Evolutionary conservation across 1,284 basidiomycete genomes (phyloP).

Genomic region (Trametes pubescens): DNA sequence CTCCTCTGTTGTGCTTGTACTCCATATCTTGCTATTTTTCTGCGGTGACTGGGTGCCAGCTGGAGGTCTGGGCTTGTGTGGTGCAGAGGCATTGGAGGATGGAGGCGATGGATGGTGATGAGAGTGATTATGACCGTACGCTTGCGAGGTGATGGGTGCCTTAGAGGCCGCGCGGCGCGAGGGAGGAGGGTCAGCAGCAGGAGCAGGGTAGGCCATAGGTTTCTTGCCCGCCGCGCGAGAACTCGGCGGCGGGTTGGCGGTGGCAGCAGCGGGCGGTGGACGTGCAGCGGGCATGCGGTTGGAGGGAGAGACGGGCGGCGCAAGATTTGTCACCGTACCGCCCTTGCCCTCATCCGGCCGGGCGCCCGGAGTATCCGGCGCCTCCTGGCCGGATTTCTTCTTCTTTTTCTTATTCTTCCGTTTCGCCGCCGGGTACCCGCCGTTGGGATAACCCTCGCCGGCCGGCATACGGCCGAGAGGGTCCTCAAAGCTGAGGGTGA

Average conservation of each 20-base stretch:
- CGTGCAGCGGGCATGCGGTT: slow-evolving; percentile 53
- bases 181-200: slow-evolving; percentile 42
- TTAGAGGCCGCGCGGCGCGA: slow-evolving; percentile 72
- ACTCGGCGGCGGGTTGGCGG: slow-evolving; percentile 57
- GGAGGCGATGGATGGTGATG: slow-evolving; percentile 77
- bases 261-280: slow-evolving; percentile 44
- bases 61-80: slow-evolving; percentile 56
- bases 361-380: slow-evolving; percentile 40
- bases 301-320: slow-evolving; percentile 51
- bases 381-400: slow-evolving; percentile 40
- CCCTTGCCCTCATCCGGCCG: slow-evolving; percentile 38
- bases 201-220: slow-evolving; percentile 65
- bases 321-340: slow-evolving; percentile 46
- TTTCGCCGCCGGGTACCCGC: slow-evolving; percentile 31
- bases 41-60: slow-evolving; percentile 44
- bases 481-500: slow-evolving; percentile 53
- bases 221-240: slow-evolving; percentile 81
- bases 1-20: slow-evolving; percentile 89
- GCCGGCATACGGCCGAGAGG: slow-evolving; percentile 26
- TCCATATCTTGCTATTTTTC: slow-evolving; percentile 82
- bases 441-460: slow-evolving; percentile 30
- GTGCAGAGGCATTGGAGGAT: slow-evolving; percentile 66
- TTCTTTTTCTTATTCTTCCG: slow-evolving; percentile 51
- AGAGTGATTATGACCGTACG: slow-evolving; percentile 60
- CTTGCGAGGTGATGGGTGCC: slow-evolving; percentile 64